These are phyloP conservation scores for Veloboletus limbatus DNA, from an alignment of 1,284 basidiomycete species.

Conservation along the genomic window DNA sequence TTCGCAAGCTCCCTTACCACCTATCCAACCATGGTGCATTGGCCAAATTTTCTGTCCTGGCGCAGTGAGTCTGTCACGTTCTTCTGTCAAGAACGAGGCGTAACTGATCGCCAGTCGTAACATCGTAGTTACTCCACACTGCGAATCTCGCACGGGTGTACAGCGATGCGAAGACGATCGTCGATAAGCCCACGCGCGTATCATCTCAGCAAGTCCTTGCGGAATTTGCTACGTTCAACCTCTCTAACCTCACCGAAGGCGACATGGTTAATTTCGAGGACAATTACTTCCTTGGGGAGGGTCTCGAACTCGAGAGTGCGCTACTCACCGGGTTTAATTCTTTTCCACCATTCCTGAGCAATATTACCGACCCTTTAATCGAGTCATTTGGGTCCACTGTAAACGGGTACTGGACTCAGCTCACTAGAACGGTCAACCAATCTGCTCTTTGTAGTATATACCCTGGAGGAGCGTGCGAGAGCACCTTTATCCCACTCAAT, in stretches of 20 bases:
- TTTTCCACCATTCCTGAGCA: constrained; percentile 67
- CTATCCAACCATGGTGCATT: constrained; percentile 74
- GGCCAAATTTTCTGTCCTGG: constrained; percentile 84
- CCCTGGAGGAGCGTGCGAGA: constrained; percentile 61
- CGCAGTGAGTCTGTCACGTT: constrained; percentile 45
- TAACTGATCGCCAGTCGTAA: constrained; percentile 1
- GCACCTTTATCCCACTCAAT: constrained; percentile 84
- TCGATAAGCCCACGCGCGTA: constrained; percentile 84
- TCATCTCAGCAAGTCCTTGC: constrained; percentile 62
- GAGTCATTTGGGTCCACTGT: constrained; percentile 76
- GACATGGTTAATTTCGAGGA: constrained; percentile 71
- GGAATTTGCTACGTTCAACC: constrained; percentile 62
- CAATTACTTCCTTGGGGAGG: constrained; percentile 80
- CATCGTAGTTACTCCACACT: constrained; percentile 75
- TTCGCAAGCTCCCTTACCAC: constrained; percentile 68
- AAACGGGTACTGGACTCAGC: constrained; percentile 78
- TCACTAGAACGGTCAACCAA: constrained; percentile 74
- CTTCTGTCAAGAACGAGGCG: not conserved
- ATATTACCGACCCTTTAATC: constrained; percentile 70
- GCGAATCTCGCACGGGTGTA: constrained; percentile 79
- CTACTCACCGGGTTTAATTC: constrained; percentile 61
- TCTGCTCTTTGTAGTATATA: constrained; percentile 60
- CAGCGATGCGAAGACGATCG: constrained; percentile 84
- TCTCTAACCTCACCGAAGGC: constrained; percentile 49
- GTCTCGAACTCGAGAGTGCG: constrained; percentile 73